phyloP scores from a whole-genome alignment of 1,284 basidiomycete genomes.

The Cutaneotrichosporon sp. region DNA sequence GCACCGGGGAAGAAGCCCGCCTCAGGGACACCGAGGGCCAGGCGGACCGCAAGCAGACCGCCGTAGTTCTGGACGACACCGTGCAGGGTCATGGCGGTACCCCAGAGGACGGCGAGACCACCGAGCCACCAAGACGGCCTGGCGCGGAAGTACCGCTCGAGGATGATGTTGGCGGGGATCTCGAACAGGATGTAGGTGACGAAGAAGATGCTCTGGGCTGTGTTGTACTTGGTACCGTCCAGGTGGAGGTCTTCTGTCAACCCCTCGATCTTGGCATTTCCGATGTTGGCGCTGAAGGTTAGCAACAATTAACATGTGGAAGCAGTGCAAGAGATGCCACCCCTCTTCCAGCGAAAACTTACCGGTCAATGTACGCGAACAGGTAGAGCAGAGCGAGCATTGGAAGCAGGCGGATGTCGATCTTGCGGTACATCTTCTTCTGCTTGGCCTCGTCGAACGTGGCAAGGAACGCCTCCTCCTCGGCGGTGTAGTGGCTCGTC shows the following conservation, averaged over 20 bases:
- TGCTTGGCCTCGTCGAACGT: constrained; percentile 6
- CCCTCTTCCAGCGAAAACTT: constrained; percentile 59
- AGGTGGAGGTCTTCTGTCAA: constrained; percentile 19
- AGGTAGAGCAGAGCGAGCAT: constrained; percentile 63
- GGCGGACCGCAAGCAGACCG: constrained; percentile 10
- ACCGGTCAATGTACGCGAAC: constrained; percentile 56
- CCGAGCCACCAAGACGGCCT: constrained; percentile 25
- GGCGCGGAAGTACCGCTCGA: constrained; percentile 23
- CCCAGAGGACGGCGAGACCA: constrained; percentile 1
- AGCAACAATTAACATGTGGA: neutral
- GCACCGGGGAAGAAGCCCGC: constrained; percentile 36
- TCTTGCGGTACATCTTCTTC: constrained; percentile 16
- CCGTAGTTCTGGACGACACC: constrained; percentile 6
- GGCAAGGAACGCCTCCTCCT: constrained; percentile 12
- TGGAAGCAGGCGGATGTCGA: constrained; percentile 31
- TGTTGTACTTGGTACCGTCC: constrained; percentile 32
- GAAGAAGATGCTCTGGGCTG: constrained; percentile 31
- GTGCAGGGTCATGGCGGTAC: constrained; percentile 18
- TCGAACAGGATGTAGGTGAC: constrained; percentile 47
- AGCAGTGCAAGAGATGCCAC: neutral
- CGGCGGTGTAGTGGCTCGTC: neutral
- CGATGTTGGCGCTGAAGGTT: constrained; percentile 17
- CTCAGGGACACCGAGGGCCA: constrained; percentile 31
- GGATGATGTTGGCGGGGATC: constrained; percentile 33
- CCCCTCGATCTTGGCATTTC: constrained; percentile 31